These are phyloP conservation scores for Cylindrotheca fusiformis DNA, from an alignment of 108 stramenopile genomes.

Conservation along the genomic window DNA sequence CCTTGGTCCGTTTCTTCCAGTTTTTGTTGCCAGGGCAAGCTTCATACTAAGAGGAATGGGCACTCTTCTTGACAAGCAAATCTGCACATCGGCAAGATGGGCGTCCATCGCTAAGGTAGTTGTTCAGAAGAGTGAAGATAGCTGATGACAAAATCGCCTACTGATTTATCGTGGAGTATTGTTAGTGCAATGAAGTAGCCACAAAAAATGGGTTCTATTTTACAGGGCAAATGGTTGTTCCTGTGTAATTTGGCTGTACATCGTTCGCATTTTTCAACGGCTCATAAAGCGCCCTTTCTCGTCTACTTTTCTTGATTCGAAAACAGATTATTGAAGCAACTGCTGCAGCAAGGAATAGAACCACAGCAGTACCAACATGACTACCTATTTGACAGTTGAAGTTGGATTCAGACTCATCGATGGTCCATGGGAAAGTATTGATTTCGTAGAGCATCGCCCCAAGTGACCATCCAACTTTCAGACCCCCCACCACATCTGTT, in stretches of 20 bases:
- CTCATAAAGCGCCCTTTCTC: constrained; percentile 11
- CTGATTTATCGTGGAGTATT: too few relatives aligned
- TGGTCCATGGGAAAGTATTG: constrained; percentile 80
- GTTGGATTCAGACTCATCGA: not conserved
- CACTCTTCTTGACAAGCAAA: constrained; percentile 43
- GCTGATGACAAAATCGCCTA: too few relatives aligned
- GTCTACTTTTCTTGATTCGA: not conserved
- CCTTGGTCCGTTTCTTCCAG: constrained; percentile 2
- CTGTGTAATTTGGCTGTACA: not conserved
- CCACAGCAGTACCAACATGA: not conserved
- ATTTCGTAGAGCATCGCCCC: constrained; percentile 94
- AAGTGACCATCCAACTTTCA: constrained; percentile 87
- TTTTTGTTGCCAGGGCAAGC: constrained; percentile 63
- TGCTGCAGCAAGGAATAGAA: not conserved
- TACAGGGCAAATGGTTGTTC: too few relatives aligned
- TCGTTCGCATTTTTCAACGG: constrained; percentile 1
- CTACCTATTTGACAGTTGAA: not conserved
- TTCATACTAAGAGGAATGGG: constrained; percentile 70
- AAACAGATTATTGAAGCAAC: not conserved
- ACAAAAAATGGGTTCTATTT: too few relatives aligned
- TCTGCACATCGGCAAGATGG: constrained; percentile 51
- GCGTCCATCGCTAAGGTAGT: constrained; percentile 34
- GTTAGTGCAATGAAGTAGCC: too few relatives aligned
- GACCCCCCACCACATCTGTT: constrained; percentile 71
- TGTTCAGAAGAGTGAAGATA: too few relatives aligned